phyloP scores from a whole-genome alignment of 768 basidiomycete genomes.

The Mycena olivaceomarginata region DNA sequence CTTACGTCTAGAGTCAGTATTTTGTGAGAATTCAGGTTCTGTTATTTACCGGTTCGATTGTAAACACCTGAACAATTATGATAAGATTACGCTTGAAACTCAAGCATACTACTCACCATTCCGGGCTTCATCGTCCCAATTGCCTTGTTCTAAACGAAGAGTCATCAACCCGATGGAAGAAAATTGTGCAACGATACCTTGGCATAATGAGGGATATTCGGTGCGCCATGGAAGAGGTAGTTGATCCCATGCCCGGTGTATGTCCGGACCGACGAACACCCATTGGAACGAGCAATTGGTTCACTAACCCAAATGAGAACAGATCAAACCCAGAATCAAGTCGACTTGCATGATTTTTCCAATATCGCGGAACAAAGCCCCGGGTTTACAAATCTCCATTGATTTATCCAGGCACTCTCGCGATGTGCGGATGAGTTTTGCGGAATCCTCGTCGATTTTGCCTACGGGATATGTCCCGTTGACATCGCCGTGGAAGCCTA shows the following conservation, averaged over 20 bases:
- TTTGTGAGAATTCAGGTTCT: conserved; percentile 25
- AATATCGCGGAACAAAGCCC: conserved; percentile 90
- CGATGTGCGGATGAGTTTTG: conserved; percentile 88
- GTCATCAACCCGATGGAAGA: background rate
- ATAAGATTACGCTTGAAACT: conserved; percentile 19
- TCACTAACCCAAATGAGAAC: conserved; percentile 69
- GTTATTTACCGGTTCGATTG: conserved; percentile 83
- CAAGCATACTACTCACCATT: conserved; percentile 75
- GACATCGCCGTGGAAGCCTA: conserved; percentile 94
- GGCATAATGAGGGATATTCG: conserved; percentile 96
- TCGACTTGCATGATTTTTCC: conserved; percentile 89
- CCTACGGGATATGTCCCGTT: conserved; percentile 97
- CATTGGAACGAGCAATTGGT: conserved; percentile 87
- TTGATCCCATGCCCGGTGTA: conserved; percentile 96
- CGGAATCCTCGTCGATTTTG: conserved; percentile 87
- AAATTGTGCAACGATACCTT: conserved; percentile 58
- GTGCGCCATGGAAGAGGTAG: conserved; percentile 87
- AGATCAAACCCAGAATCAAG: background rate
- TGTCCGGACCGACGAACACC: conserved; percentile 93
- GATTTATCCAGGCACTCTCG: conserved; percentile 91
- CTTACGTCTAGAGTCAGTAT: conserved; percentile 58
- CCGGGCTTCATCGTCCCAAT: conserved; percentile 95
- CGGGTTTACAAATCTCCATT: conserved; percentile 96
- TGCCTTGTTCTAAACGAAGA: conserved; percentile 77
- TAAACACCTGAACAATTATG: conserved; percentile 69